Evolutionary conservation across 1,284 basidiomycete genomes (phyloP).

Genomic region (Sporisorium reilianum): DNA sequence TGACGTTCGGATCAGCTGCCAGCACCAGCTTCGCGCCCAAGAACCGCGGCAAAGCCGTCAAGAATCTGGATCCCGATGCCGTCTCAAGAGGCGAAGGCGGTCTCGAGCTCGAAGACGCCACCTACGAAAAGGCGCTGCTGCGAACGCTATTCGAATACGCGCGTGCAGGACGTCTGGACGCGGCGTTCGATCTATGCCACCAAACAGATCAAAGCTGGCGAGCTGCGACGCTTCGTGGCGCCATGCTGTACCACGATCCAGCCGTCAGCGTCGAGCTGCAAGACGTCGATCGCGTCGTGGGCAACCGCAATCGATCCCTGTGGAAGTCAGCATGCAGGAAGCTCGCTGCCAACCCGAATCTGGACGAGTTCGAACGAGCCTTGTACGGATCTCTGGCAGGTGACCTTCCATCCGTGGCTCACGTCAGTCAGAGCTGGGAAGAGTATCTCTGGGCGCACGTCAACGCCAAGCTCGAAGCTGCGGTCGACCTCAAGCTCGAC

Average conservation of each 20-base stretch:
- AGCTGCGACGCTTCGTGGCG: constrained; percentile 84
- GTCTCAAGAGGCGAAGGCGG: constrained; percentile 55
- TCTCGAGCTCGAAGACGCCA: constrained; percentile 67
- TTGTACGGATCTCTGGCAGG: constrained; percentile 90
- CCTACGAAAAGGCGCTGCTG: constrained; percentile 80
- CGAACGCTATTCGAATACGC: constrained; percentile 82
- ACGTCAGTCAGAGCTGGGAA: constrained; percentile 85
- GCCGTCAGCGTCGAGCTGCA: constrained; percentile 35
- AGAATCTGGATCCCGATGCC: constrained; percentile 65
- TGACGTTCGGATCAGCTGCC: constrained; percentile 42
- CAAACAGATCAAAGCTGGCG: constrained; percentile 91
- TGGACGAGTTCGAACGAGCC: constrained; percentile 82
- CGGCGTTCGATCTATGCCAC: constrained; percentile 84
- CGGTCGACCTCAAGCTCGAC: constrained; percentile 74
- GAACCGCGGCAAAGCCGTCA: constrained; percentile 52
- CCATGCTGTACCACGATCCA: constrained; percentile 70
- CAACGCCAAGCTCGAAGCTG: constrained; percentile 85
- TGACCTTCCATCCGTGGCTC: constrained; percentile 80
- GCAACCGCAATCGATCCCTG: constrained; percentile 62
- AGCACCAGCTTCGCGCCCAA: constrained; percentile 46
- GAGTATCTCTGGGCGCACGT: constrained; percentile 94
- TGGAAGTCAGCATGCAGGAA: constrained; percentile 66
- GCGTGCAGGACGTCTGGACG: constrained; percentile 82
- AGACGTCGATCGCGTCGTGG: constrained; percentile 54
- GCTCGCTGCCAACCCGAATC: constrained; percentile 70